Base-by-base conservation (phyloP, 164 flowering plant species). In the Kingdonia uniflora region DNA sequence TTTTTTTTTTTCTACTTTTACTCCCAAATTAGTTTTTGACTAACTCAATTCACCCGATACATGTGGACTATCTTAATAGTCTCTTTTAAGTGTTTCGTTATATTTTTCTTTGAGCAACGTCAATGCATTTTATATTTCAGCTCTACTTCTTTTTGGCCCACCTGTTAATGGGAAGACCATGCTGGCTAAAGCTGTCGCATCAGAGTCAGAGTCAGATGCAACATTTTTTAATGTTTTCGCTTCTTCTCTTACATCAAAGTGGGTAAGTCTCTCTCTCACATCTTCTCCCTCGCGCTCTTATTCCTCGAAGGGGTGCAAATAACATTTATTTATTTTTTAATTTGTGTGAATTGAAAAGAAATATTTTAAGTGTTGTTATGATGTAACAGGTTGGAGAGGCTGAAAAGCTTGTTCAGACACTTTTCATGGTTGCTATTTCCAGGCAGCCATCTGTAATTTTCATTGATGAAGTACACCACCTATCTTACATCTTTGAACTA, bases 181-280 rank as follows among this genome's bases (percentile, higher is more conserved):
- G 96, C 95, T 94, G 69, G 99, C 99, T 16, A 94, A 94, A 75
- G 97, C 99, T 69, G 99, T 94, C 60, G 97, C 99, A 42, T 89
- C 99, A 49, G 96, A 94, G n/a, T n/a, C n/a, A n/a, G n/a, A n/a
- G 65, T 87, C 94, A 42, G 74, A 76, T 21, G 99, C 99, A 52
- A 94, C 99, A 23, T 94, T 94, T 72, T 94, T 94, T 70, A 94
- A 78, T 73, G 82, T 94, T 52, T 83, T 97, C 58, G 97, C 99
- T 16, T 81, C 99, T 68, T 83, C 97, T 50, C 65, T 94, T 29
- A 94, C 99, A 57, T 94, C 99, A 58, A 94, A 94, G 68, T 94
- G 99, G 99, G 99, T 89, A 12, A 26, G 85, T 74, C 52, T 69
- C 56, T 55, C 48, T n/a, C 65, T 42, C 35, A 29, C 35, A 29